phyloP scores from a whole-genome alignment of 768 basidiomycete genomes.

The Rhodosporidiobolus odoratus region DNA sequence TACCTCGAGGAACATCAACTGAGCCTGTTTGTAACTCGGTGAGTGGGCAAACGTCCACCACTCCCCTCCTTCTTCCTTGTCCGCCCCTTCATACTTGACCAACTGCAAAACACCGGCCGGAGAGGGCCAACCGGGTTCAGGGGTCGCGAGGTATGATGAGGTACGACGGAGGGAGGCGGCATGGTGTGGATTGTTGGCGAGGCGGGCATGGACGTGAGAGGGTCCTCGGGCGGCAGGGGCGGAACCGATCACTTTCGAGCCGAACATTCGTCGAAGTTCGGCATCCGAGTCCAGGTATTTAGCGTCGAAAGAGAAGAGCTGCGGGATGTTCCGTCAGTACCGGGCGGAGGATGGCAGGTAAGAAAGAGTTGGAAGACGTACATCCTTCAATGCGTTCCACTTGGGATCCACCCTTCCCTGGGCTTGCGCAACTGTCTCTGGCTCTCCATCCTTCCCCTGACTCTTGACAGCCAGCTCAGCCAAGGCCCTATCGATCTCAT shows the following conservation, averaged over 20 bases:
- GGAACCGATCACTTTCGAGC: conserved; percentile 60
- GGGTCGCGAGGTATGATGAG: conserved; percentile 60
- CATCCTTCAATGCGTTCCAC: conserved; percentile 27
- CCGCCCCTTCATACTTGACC: conserved; percentile 24
- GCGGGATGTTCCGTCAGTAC: conserved; percentile 19
- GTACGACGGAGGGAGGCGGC: conserved; percentile 31
- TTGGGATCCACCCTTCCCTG: conserved; percentile 22
- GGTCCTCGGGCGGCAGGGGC: neutral
- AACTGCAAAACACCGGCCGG: conserved; percentile 34
- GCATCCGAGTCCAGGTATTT: conserved; percentile 78
- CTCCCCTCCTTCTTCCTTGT: conserved; percentile 51
- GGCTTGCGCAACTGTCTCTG: conserved; percentile 22
- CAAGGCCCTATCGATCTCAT: conserved; percentile 78
- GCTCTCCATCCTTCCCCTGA: conserved; percentile 36
- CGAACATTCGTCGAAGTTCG: conserved; percentile 91
- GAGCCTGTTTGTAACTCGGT: conserved; percentile 70
- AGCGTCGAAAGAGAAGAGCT: conserved; percentile 70
- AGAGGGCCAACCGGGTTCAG: conserved; percentile 69
- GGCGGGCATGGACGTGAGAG: conserved; percentile 31
- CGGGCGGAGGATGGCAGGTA: neutral
- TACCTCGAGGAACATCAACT: conserved; percentile 41
- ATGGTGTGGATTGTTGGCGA: conserved; percentile 42
- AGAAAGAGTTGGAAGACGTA: no score
- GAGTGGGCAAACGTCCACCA: conserved; percentile 89
- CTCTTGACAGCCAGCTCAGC: conserved; percentile 58